A percentile compares a stretch with the other conserved stretches of the same genome.
Evolutionary conservation across 2,329 filamentous ascomycete genomes (phyloP).

Genomic region (Metarhizium guizhouense): DNA sequence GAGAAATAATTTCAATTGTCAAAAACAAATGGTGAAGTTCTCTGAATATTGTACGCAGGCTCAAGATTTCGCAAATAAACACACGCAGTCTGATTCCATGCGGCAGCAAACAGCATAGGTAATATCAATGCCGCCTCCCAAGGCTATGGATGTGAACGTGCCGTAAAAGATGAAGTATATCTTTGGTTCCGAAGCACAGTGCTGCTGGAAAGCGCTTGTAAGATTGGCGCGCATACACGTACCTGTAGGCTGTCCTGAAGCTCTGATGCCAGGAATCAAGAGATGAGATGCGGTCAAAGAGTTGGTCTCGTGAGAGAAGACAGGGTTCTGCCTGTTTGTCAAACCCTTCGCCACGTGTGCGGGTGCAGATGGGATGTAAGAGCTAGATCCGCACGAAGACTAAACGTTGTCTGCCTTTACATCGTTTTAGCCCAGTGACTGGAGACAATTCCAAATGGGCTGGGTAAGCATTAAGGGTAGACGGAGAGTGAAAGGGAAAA

Average conservation of each 20-base stretch:
- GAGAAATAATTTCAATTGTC: too few species aligned
- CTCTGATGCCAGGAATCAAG: not conserved
- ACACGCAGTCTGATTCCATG: not conserved
- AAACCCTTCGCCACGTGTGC: slow-evolving; percentile 1
- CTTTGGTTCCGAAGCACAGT: not conserved
- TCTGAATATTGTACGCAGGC: too few species aligned
- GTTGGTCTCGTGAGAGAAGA: not conserved
- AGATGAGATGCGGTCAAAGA: not conserved
- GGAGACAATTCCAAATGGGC: not conserved
- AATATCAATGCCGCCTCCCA: not conserved
- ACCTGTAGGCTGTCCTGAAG: not conserved
- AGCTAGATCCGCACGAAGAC: not conserved
- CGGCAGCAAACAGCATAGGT: not conserved
- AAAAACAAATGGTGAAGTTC: too few species aligned
- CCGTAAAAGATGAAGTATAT: too few species aligned
- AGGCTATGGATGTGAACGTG: too few species aligned
- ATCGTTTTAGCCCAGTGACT: not conserved
- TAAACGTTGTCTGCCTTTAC: not conserved
- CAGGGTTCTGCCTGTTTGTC: slow-evolving; percentile 1
- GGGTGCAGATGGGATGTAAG: not conserved
- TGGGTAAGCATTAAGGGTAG: not conserved
- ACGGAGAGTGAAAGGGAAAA: not conserved
- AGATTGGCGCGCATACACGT: not conserved
- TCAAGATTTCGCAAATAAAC: too few species aligned
- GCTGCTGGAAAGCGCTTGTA: not conserved